These are phyloP conservation scores for Panicum virgatum DNA, from an alignment of 202 grass and related monocot species.

Conservation along the genomic window DNA sequence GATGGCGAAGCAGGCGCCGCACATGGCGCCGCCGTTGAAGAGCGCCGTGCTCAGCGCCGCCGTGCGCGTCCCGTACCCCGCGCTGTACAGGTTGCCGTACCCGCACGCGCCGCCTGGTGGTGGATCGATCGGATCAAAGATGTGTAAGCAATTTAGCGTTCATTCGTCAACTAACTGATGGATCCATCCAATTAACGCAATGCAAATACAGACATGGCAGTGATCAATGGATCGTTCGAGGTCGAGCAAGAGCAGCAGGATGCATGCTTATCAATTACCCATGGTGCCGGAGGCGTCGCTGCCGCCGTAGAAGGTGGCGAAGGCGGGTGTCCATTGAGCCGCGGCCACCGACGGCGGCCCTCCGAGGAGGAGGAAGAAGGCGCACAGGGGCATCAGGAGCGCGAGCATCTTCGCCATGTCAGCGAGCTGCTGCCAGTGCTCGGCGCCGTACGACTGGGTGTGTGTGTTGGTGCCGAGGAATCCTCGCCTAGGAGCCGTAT, in stretches of 20 bases:
- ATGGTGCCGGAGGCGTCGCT: slow-evolving; percentile 71
- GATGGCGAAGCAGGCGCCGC: slow-evolving; percentile 50
- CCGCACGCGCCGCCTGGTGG: slow-evolving; percentile 73
- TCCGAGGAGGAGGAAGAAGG: slow-evolving; percentile 35
- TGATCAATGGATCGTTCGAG: background rate
- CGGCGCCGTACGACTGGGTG: background rate
- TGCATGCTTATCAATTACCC: slow-evolving; percentile 53
- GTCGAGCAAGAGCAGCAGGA: background rate
- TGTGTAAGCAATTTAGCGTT: no score
- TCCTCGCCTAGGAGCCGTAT: background rate
- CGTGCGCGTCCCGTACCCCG: slow-evolving; percentile 58
- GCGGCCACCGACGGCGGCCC: background rate
- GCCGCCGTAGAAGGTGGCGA: slow-evolving; percentile 84
- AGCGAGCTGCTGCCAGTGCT: background rate
- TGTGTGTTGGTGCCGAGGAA: background rate
- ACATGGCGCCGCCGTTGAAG: slow-evolving; percentile 49
- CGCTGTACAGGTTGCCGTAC: slow-evolving; percentile 66
- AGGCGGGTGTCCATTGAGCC: slow-evolving; percentile 48
- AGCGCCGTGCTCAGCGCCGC: slow-evolving; percentile 72
- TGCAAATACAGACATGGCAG: background rate
- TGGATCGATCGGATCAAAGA: background rate
- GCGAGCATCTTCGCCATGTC: slow-evolving; percentile 36
- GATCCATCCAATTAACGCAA: no score
- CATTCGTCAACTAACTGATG: background rate
- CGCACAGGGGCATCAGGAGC: background rate